These are phyloP conservation scores for Alternaria metachromatica DNA, from an alignment of 2,329 filamentous ascomycete genomes.

Conservation along the genomic window DNA sequence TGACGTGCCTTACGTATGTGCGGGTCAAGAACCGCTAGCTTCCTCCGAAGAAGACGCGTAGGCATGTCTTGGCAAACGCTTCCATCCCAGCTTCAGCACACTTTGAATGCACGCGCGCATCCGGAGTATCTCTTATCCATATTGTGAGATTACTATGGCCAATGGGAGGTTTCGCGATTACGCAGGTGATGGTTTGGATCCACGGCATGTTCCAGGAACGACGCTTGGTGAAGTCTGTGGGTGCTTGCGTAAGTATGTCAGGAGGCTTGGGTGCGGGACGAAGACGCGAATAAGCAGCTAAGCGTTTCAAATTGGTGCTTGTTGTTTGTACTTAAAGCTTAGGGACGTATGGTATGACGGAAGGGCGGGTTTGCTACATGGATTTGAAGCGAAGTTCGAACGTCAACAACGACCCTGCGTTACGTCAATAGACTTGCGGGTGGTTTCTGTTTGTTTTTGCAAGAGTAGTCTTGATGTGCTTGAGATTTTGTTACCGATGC, in stretches of 20 bases:
- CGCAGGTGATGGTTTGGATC: neutral
- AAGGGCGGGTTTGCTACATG: neutral
- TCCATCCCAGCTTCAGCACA: neutral
- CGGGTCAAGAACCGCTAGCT: neutral
- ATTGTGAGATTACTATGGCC: neutral
- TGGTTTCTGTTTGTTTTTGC: neutral
- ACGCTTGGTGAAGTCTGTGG: neutral
- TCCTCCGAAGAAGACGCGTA: neutral
- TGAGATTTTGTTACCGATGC: neutral
- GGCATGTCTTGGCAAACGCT: neutral
- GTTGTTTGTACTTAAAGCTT: neutral
- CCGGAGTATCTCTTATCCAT: neutral
- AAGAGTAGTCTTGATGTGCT: neutral
- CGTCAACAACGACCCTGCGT: neutral
- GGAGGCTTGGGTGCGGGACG: neutral
- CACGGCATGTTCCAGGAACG: neutral
- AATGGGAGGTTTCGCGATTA: neutral
- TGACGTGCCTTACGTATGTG: neutral
- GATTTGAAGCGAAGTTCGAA: neutral
- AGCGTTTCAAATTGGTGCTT: neutral
- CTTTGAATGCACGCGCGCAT: neutral
- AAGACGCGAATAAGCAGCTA: neutral
- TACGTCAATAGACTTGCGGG: neutral
- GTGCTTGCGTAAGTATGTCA: neutral
- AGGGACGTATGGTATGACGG: neutral